A percentile compares a stretch with the other conserved stretches of the same genome.
Evolutionary conservation across 371 early-diverging fungal genomes (phyloP).

Genomic region (Nematocida ausubeli): DNA sequence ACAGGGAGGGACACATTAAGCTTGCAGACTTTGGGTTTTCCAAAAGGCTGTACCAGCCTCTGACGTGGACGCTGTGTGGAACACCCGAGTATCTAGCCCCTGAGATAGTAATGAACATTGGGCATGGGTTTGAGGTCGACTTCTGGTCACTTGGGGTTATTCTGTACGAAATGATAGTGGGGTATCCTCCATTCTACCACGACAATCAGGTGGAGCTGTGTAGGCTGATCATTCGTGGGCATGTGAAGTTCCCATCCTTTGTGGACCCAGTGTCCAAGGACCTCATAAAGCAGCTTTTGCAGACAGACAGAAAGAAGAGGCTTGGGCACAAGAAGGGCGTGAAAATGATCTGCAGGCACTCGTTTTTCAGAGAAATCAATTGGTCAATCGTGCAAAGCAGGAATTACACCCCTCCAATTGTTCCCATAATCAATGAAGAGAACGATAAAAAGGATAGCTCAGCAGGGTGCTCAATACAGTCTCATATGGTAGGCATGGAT

Average conservation of each 20-base stretch:
- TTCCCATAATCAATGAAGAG: slow-evolving; percentile 70
- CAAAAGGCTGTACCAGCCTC: slow-evolving; percentile 76
- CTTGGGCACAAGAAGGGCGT: slow-evolving; percentile 74
- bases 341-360: slow-evolving; percentile 75
- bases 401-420: slow-evolving; percentile 75
- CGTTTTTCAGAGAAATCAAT: slow-evolving; percentile 81
- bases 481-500: slow-evolving; percentile 26
- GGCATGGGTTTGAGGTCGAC: slow-evolving; percentile 88
- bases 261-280: slow-evolving; percentile 73
- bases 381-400: slow-evolving; percentile 75
- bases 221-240: slow-evolving; percentile 57
- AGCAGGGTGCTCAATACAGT: slow-evolving; percentile 16
- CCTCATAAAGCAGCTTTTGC: slow-evolving; percentile 69
- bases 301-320: slow-evolving; percentile 73
- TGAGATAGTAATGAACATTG: slow-evolving; percentile 87
- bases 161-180: slow-evolving; percentile 89
- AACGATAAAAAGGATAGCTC: neutral
- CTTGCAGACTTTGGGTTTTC: slow-evolving; percentile 98
- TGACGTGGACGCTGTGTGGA: slow-evolving; percentile 73
- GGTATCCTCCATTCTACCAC: slow-evolving; percentile 77
- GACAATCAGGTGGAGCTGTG: slow-evolving; percentile 60
- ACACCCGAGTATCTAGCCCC: slow-evolving; percentile 96
- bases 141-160: slow-evolving; percentile 91
- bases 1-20: slow-evolving; percentile 85
- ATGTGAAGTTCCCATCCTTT: slow-evolving; percentile 72